phyloP scores from a whole-genome alignment of 164 flowering plant genomes.

The Paratinospora sagittata region DNA sequence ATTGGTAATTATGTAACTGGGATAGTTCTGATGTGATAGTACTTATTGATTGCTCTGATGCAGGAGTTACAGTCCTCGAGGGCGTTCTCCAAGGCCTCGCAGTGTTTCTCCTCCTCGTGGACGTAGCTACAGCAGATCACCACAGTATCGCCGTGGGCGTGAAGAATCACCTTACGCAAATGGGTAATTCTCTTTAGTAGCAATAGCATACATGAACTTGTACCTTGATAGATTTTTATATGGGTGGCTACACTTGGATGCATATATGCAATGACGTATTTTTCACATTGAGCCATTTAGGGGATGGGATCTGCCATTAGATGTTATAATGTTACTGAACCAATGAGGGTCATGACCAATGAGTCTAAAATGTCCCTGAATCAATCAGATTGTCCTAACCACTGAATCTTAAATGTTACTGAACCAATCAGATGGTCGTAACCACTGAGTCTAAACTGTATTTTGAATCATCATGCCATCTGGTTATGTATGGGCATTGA shows the following conservation, averaged over 20 bases:
- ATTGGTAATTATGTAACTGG: neutral
- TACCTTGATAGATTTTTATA: neutral
- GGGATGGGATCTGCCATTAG: neutral
- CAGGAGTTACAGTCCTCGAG: constrained; percentile 91
- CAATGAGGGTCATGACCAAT: neutral
- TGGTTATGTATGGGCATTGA: neutral
- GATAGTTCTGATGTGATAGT: neutral
- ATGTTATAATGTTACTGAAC: neutral
- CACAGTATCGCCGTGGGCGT: constrained; percentile 60
- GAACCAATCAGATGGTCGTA: neutral
- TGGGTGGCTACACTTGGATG: neutral
- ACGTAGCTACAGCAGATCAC: constrained; percentile 75
- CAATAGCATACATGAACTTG: neutral
- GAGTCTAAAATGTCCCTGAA: neutral
- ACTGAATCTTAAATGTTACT: neutral
- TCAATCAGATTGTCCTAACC: neutral
- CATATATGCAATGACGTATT: neutral
- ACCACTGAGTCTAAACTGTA: neutral
- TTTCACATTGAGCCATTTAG: neutral
- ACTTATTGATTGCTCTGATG: constrained; percentile 2
- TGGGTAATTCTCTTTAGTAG: constrained; percentile 39
- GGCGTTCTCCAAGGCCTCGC: constrained; percentile 64
- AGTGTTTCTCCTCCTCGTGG: constrained; percentile 63
- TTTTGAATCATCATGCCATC: neutral
- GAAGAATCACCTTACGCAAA: constrained; percentile 73